A percentile compares a stretch with the other conserved stretches of the same genome.
Evolutionary conservation across 768 basidiomycete genomes (phyloP).

Genomic region (Daedaleopsis sinensis): DNA sequence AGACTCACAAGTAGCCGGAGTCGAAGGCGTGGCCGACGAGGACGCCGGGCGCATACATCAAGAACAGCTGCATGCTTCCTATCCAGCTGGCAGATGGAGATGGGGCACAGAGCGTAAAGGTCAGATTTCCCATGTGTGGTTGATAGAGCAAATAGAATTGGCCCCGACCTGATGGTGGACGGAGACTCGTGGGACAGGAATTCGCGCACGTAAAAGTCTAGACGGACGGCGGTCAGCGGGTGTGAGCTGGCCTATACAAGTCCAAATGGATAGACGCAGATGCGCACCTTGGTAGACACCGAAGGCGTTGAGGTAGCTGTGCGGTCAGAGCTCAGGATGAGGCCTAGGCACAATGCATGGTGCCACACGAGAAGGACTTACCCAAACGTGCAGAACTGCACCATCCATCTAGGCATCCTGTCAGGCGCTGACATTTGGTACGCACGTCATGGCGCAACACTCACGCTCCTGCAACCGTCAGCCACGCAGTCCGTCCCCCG

Average conservation of each 20-base stretch:
- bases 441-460: neutral
- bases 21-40: slow-evolving; percentile 28
- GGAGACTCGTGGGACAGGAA: slow-evolving; percentile 22
- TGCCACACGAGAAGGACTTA: slow-evolving; percentile 4
- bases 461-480: slow-evolving; percentile 28
- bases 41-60: slow-evolving; percentile 27
- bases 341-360: too few species aligned
- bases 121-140: neutral
- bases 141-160: neutral
- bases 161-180: slow-evolving; percentile 23
- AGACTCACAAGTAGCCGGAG: slow-evolving; percentile 38
- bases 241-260: neutral
- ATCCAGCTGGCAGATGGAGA: slow-evolving; percentile 26
- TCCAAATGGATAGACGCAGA: neutral
- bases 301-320: slow-evolving; percentile 29
- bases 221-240: neutral
- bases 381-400: slow-evolving; percentile 29
- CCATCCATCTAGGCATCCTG: slow-evolving; percentile 21
- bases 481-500: slow-evolving; percentile 9
- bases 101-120: neutral
- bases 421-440: neutral
- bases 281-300: slow-evolving; percentile 33
- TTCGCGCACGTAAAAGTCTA: slow-evolving; percentile 23
- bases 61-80: slow-evolving; percentile 29
- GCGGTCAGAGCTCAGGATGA: neutral